Conservation (phyloP, 305 asterid genomes). For the Solanum hybrid region DNA sequence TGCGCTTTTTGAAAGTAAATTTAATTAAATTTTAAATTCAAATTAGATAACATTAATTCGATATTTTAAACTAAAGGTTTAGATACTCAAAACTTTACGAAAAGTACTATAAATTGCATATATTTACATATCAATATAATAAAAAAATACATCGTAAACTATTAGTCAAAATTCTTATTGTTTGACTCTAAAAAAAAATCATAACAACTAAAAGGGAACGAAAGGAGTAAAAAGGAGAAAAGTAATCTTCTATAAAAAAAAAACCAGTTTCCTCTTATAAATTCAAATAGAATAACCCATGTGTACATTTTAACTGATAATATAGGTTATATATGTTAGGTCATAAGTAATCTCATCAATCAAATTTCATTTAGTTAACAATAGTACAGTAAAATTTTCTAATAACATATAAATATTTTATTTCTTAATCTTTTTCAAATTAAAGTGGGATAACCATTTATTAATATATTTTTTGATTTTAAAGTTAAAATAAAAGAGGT, state of each 20-base stretch:
- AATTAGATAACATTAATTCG: too few species aligned
- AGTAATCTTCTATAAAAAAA: background rate
- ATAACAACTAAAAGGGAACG: background rate
- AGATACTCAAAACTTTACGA: background rate
- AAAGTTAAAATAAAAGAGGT: background rate
- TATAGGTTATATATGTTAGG: background rate
- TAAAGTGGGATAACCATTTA: background rate
- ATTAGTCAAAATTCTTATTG: background rate
- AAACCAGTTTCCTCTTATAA: background rate
- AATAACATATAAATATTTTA: background rate
- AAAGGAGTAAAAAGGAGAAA: background rate
- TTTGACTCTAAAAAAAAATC: too few species aligned
- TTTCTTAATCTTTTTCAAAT: background rate
- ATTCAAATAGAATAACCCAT: background rate
- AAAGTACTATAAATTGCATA: background rate
- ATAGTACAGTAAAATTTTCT: too few species aligned
- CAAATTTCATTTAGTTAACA: background rate
- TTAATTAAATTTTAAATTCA: too few species aligned
- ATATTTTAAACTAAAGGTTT: too few species aligned
- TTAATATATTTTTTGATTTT: background rate
- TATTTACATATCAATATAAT: too few species aligned
- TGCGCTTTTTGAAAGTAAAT: background rate
- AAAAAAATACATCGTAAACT: background rate
- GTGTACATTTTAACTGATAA: background rate
- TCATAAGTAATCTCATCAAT: background rate